These are phyloP conservation scores for Arxiozyma slooffiae DNA, from an alignment of 1,139 yeast genomes.

Conservation along the genomic window DNA sequence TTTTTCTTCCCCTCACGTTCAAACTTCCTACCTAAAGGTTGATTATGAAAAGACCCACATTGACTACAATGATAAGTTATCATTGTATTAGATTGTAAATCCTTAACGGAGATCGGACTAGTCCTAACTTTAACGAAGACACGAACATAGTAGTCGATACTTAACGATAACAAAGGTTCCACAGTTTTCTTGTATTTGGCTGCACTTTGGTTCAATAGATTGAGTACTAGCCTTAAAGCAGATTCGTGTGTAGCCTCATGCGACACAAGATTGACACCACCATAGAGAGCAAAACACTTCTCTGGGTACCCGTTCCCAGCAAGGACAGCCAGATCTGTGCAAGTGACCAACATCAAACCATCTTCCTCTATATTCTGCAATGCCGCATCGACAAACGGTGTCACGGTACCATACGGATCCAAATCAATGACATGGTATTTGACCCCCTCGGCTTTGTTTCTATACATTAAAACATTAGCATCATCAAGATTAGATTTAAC, in stretches of 20 bases:
- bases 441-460: slow-evolving; percentile 35
- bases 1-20: slow-evolving; percentile 30
- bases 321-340: slow-evolving; percentile 90
- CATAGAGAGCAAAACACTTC: slow-evolving; percentile 87
- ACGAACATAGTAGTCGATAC: slow-evolving; percentile 88
- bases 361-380: slow-evolving; percentile 70
- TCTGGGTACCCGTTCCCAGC: slow-evolving; percentile 97
- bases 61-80: slow-evolving; percentile 77
- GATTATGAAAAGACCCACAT: slow-evolving; percentile 64
- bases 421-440: slow-evolving; percentile 79
- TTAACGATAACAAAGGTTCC: slow-evolving; percentile 74
- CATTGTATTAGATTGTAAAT: slow-evolving; percentile 64
- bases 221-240: slow-evolving; percentile 74
- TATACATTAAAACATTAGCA: slow-evolving; percentile 74
- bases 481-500: slow-evolving; percentile 72
- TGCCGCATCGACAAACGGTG: slow-evolving; percentile 90
- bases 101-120: slow-evolving; percentile 73
- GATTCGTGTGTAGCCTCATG: slow-evolving; percentile 87
- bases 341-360: slow-evolving; percentile 79
- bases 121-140: slow-evolving; percentile 67
- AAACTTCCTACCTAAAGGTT: slow-evolving; percentile 59
- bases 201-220: slow-evolving; percentile 69
- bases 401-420: slow-evolving; percentile 96
- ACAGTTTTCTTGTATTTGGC: slow-evolving; percentile 81
- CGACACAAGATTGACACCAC: slow-evolving; percentile 75